Base-by-base conservation (phyloP, 164 flowering plant genomes). In the Piper betle region DNA sequence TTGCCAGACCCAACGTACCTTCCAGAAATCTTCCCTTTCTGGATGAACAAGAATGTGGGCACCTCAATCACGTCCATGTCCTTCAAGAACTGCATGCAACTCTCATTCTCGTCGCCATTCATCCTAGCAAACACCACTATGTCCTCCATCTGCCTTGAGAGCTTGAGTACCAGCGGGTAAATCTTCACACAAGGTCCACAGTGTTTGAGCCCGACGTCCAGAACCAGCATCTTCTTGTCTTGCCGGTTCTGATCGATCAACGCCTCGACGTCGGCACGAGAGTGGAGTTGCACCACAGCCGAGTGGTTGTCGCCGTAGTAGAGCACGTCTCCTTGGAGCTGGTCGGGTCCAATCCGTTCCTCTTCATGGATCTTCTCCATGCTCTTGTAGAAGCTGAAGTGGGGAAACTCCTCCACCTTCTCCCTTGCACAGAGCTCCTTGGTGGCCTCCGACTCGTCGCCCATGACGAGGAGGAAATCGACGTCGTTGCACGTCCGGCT, bases 121-220 rank as follows among this genome's bases (percentile, higher is more conserved):
- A 92, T 88, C 61, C 98, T 74, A 1, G 96, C 98, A 58, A 92
- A 92, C 46, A 79, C 91, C 43, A 81, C 98, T 1, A 79, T 79
- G 20, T 82, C 53, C 98, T 84, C 53, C 98, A 92, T 92, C 76
- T 80, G 82, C 70, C 68, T 75, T 11, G 98, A 92, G 65, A 92
- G 69, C 79, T 84, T 92, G 1, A 89, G 2, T 68, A 92, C 98
- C 69, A 93, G 87, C 18, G 98, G 96, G 68, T 89, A 92, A 1
- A 92, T 95, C 83, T 92, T 87, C 41, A 92, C 98, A 68, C 98
- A 92, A 1, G 96, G 96, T n/a, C 98, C 98, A 61, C 96, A 92
- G 57, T 92, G 91, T 73, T 92, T 92, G 66, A 92, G 66, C 39
- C 98, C 96, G 37, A 92, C 96, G 59, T 92, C 96, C 1, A 92